Evolutionary conservation across 441 rosid genomes (phyloP).

Genomic region (Euphorbia celastroides): DNA sequence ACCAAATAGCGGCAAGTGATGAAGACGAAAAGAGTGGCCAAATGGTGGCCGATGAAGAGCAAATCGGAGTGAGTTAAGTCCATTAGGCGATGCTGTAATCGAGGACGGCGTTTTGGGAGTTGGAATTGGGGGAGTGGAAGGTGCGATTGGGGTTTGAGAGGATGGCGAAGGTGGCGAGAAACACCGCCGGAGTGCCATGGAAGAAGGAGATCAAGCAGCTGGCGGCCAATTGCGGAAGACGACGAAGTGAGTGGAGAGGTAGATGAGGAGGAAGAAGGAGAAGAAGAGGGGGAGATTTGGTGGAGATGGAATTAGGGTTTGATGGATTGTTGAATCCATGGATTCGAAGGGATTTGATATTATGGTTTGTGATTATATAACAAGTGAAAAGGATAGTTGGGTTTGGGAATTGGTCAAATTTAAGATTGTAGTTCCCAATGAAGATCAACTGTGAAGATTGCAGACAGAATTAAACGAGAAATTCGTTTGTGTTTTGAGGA

Average conservation of each 20-base stretch:
- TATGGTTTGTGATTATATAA: conserved; percentile 1
- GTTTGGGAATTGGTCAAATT: neutral
- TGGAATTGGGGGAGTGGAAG: conserved; percentile 55
- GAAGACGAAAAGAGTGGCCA: conserved; percentile 80
- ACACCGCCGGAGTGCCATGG: conserved; percentile 77
- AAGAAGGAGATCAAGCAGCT: conserved; percentile 74
- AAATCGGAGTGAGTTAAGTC: conserved; percentile 78
- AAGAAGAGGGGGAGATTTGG: conserved; percentile 48
- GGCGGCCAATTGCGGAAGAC: conserved; percentile 73
- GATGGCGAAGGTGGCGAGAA: conserved; percentile 46
- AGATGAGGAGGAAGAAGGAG: conserved; percentile 47
- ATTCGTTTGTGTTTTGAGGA: too few relatives aligned
- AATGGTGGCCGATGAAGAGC: conserved; percentile 83
- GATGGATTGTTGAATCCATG: conserved; percentile 20
- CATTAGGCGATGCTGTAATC: conserved; percentile 69
- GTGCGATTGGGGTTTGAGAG: conserved; percentile 40
- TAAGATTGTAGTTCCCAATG: too few relatives aligned
- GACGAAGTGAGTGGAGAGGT: conserved; percentile 44
- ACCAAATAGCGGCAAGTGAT: conserved; percentile 68
- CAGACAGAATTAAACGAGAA: too few relatives aligned
- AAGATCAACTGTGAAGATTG: too few relatives aligned
- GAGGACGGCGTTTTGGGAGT: conserved; percentile 48
- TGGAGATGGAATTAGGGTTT: conserved; percentile 17
- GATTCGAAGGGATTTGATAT: neutral
- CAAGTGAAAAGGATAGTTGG: neutral